Evolutionary conservation across 108 stramenopile genomes (phyloP).

Genomic region (Conticribra weissflogii): DNA sequence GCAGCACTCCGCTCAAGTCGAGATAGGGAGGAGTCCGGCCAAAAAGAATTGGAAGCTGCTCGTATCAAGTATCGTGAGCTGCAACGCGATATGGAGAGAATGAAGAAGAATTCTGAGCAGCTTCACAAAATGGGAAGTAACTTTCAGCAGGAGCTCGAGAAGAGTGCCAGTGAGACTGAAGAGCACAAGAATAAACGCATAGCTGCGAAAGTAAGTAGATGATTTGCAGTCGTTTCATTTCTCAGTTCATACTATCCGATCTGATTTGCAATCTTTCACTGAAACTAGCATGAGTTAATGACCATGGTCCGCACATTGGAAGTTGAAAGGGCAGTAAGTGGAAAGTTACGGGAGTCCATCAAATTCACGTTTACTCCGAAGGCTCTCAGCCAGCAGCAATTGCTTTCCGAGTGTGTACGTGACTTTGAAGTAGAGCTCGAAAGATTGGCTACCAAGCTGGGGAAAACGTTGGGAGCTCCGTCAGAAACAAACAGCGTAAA

Average conservation of each 20-base stretch:
- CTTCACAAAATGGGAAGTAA: slow-evolving; percentile 74
- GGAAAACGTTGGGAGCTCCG: slow-evolving; percentile 60
- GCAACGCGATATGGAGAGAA: slow-evolving; percentile 75
- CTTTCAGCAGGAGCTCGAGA: slow-evolving; percentile 73
- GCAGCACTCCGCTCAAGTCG: slow-evolving; percentile 61
- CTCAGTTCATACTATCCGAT: no score
- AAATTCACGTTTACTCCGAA: slow-evolving; percentile 86
- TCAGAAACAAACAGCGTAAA: slow-evolving; percentile 14
- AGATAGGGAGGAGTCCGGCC: slow-evolving; percentile 55
- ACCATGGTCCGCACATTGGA: slow-evolving; percentile 76
- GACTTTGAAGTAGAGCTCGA: slow-evolving; percentile 72
- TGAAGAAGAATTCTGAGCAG: slow-evolving; percentile 79
- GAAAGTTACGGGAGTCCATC: slow-evolving; percentile 69
- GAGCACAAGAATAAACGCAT: slow-evolving; percentile 86
- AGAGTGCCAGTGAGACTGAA: slow-evolving; percentile 80
- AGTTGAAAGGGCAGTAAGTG: slow-evolving; percentile 65
- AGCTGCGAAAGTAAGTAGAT: slow-evolving; percentile 15
- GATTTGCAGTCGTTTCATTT: background rate
- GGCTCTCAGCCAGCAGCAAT: slow-evolving; percentile 81
- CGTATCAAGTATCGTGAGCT: slow-evolving; percentile 79
- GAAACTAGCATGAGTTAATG: slow-evolving; percentile 90
- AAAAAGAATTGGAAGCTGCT: slow-evolving; percentile 74
- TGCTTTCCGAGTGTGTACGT: slow-evolving; percentile 63
- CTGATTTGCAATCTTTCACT: no score
- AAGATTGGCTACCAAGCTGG: slow-evolving; percentile 61